Evolutionary conservation across 2,329 filamentous ascomycete species (phyloP).

Genomic region (Celoporthe dispersa): DNA sequence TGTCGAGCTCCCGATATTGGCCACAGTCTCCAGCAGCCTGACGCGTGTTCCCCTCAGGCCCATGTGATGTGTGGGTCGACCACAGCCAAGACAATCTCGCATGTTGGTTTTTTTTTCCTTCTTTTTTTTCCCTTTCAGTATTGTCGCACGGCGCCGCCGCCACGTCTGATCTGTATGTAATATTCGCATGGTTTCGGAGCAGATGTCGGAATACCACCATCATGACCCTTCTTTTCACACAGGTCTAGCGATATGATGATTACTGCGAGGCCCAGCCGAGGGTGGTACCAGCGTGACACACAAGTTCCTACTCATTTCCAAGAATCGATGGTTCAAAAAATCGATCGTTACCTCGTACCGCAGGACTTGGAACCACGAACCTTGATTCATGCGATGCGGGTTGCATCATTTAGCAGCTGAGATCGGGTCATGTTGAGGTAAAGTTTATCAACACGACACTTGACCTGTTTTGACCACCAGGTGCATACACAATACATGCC

Average conservation of each 20-base stretch:
- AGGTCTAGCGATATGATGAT: background rate
- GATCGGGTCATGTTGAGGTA: background rate
- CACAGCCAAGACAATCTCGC: slow-evolving; percentile 3
- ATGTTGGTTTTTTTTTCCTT: background rate
- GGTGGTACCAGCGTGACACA: background rate
- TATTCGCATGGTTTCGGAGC: background rate
- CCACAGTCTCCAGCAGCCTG: background rate
- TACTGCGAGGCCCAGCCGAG: background rate
- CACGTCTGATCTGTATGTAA: background rate
- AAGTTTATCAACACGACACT: background rate
- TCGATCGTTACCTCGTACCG: background rate
- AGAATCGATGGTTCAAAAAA: background rate
- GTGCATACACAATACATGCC: too few species aligned
- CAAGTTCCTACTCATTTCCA: background rate
- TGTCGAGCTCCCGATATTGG: background rate
- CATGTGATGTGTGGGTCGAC: background rate
- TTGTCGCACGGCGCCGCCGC: background rate
- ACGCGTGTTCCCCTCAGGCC: background rate
- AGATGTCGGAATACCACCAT: background rate
- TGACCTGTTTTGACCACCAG: background rate
- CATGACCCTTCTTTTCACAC: background rate
- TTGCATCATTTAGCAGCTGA: background rate
- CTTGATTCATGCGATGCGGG: background rate
- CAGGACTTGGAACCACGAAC: too few species aligned
- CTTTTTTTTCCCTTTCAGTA: background rate